Evolutionary conservation across 306 rosid genomes (phyloP).

Genomic region (Sphenostylis stenocarpa): DNA sequence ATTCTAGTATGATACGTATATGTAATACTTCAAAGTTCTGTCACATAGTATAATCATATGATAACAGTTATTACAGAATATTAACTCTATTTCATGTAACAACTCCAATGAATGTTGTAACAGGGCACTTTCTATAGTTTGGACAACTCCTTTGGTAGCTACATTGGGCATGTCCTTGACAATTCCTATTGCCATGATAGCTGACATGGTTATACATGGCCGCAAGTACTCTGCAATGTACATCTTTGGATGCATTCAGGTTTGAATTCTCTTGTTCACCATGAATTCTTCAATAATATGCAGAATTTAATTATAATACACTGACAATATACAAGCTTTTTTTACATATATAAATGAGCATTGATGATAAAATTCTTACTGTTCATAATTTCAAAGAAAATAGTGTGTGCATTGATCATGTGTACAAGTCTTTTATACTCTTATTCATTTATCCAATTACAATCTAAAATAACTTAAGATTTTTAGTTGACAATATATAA

Average conservation of each 20-base stretch:
- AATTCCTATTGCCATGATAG: slow-evolving; percentile 80
- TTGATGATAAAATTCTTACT: too few species aligned
- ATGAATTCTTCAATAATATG: too few species aligned
- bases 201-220: slow-evolving; percentile 68
- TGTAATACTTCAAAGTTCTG: neutral
- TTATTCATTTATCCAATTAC: too few species aligned
- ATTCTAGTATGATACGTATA: neutral
- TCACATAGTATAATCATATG: neutral
- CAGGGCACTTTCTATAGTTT: slow-evolving; percentile 79
- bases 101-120: neutral
- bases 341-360: too few species aligned
- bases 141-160: slow-evolving; percentile 80
- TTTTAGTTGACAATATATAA: too few species aligned
- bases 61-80: neutral
- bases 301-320: too few species aligned
- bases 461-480: too few species aligned
- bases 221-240: slow-evolving; percentile 61
- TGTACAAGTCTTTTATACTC: too few species aligned
- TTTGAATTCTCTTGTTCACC: slow-evolving; percentile 2
- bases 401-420: too few species aligned
- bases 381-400: too few species aligned
- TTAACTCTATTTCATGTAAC: neutral
- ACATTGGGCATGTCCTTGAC: slow-evolving; percentile 75
- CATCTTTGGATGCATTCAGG: slow-evolving; percentile 74
- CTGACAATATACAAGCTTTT: too few species aligned